These are phyloP conservation scores for Ogataea kodamae DNA, from an alignment of 805 yeast genomes.

Conservation along the genomic window DNA sequence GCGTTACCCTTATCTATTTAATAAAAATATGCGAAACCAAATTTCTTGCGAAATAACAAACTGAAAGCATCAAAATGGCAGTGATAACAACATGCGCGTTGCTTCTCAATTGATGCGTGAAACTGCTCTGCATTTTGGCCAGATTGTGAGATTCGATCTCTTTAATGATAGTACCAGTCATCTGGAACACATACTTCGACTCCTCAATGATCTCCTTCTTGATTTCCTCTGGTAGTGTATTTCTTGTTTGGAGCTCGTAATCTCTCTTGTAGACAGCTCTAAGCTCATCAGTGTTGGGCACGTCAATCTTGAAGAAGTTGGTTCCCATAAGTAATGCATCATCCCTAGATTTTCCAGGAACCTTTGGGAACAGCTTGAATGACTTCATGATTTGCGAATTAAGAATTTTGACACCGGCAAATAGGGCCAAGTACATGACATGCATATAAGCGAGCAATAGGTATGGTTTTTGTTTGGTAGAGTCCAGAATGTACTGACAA, in stretches of 20 bases:
- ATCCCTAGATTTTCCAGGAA: slow-evolving; percentile 59
- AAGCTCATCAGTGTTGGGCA: slow-evolving; percentile 59
- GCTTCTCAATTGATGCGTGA: slow-evolving; percentile 51
- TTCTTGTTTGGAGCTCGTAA: slow-evolving; percentile 74
- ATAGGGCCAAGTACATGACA: slow-evolving; percentile 78
- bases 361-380: slow-evolving; percentile 71
- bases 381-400: slow-evolving; percentile 62
- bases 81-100: slow-evolving; percentile 48
- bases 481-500: slow-evolving; percentile 53
- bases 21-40: slow-evolving; percentile 20
- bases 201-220: slow-evolving; percentile 69
- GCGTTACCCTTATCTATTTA: slow-evolving; percentile 4
- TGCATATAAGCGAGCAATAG: slow-evolving; percentile 77
- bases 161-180: slow-evolving; percentile 55
- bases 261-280: slow-evolving; percentile 68
- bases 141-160: slow-evolving; percentile 70
- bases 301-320: slow-evolving; percentile 66
- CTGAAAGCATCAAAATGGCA: slow-evolving; percentile 32
- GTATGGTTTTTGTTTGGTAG: slow-evolving; percentile 61
- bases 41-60: slow-evolving; percentile 37
- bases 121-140: slow-evolving; percentile 48
- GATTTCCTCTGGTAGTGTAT: slow-evolving; percentile 63
- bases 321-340: slow-evolving; percentile 63
- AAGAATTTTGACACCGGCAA: slow-evolving; percentile 82
- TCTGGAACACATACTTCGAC: slow-evolving; percentile 59